Percentiles rank a stretch among this genome's conserved stretches.
Conservation (phyloP, 306 rosid genomes). For the Ochetophila trinervis region DNA sequence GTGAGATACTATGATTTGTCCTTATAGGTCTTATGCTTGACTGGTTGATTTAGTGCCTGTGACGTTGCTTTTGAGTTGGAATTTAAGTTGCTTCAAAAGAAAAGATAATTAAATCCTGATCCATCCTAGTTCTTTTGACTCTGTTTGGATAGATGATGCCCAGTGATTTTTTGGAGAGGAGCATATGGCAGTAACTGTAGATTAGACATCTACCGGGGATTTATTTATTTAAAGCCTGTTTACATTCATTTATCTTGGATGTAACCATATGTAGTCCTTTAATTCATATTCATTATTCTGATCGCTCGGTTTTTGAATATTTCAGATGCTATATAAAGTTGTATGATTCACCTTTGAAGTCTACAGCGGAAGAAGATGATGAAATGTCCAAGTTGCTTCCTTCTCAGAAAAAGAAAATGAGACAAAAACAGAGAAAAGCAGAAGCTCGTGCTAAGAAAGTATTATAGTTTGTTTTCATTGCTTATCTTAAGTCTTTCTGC, state of each 20-base stretch:
- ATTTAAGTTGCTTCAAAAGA: conserved; percentile 9
- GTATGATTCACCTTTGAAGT: conserved; percentile 83
- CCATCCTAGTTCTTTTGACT: not conserved
- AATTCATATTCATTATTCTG: conserved; percentile 5
- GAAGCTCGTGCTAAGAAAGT: conserved; percentile 96
- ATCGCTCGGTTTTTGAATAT: conserved; percentile 18
- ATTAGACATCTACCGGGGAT: not conserved
- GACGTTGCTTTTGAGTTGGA: not conserved
- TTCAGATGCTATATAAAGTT: conserved; percentile 89
- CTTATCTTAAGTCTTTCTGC: conserved; percentile 20
- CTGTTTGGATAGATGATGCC: not conserved
- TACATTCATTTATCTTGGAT: not conserved
- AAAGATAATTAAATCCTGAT: not conserved
- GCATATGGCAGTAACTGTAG: too few relatives aligned
- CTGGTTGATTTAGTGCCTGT: not conserved
- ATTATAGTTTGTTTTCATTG: conserved; percentile 27
- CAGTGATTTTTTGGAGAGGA: not conserved
- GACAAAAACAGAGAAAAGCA: conserved; percentile 94
- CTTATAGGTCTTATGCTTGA: not conserved
- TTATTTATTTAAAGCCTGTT: not conserved
- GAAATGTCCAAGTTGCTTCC: conserved; percentile 79
- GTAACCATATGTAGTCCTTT: not conserved
- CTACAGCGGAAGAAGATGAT: conserved; percentile 71
- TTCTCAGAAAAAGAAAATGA: conserved; percentile 94
- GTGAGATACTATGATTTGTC: not conserved